Evolutionary conservation across 148 eudicot genomes (phyloP).

Genomic region (Nyssa sinensis): DNA sequence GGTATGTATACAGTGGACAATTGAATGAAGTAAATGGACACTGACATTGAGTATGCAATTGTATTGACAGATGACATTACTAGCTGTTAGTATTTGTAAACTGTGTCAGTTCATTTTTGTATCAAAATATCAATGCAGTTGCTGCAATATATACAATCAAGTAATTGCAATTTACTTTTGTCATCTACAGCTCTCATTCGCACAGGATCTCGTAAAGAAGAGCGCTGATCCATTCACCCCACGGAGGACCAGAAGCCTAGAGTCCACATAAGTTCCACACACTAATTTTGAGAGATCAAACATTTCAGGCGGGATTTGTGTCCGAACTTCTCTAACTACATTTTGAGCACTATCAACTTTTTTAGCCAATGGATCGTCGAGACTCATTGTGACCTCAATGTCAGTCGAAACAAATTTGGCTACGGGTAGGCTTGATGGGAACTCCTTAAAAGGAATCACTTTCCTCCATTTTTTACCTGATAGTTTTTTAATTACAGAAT

Average conservation of each 20-base stretch:
- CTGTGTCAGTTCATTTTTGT: background rate
- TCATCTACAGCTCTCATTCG: conserved; percentile 27
- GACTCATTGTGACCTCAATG: conserved; percentile 52
- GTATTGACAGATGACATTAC: too few species aligned
- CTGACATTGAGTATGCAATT: too few species aligned
- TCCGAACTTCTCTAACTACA: conserved; percentile 61
- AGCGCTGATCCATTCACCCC: conserved; percentile 89
- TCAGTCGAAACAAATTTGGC: conserved; percentile 61
- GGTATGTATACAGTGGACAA: too few species aligned
- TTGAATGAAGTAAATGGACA: too few species aligned
- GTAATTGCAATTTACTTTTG: background rate
- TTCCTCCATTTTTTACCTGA: conserved; percentile 76
- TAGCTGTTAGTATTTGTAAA: too few species aligned
- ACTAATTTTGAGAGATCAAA: conserved; percentile 86
- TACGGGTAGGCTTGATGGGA: conserved; percentile 90
- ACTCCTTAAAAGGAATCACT: conserved; percentile 63
- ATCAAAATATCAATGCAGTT: background rate
- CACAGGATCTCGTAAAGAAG: conserved; percentile 60
- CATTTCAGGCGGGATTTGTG: conserved; percentile 84
- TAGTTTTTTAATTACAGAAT: conserved; percentile 44
- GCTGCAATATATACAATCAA: background rate
- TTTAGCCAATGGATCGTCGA: conserved; percentile 45
- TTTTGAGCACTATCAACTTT: conserved; percentile 44
- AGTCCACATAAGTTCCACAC: conserved; percentile 87
- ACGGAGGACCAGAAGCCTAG: conserved; percentile 72